Percentiles rank a stretch among this genome's conserved stretches.
Evolutionary conservation across 2,329 filamentous ascomycete genomes (phyloP).

Genomic region (Aspergillus terreus): DNA sequence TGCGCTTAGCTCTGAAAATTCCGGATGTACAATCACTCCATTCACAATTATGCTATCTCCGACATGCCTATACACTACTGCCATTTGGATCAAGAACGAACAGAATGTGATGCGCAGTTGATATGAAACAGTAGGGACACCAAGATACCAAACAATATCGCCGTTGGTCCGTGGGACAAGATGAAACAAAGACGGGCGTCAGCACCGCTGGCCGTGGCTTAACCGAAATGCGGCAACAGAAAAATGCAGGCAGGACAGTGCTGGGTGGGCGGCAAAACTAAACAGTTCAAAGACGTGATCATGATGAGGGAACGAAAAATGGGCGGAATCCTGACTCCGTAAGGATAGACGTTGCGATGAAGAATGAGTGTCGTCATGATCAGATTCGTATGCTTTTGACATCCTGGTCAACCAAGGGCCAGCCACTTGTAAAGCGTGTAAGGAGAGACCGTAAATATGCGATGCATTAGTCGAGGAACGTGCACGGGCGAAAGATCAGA

Average conservation of each 20-base stretch:
- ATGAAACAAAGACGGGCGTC: slow-evolving; percentile 11
- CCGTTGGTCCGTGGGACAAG: background rate
- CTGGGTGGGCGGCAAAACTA: slow-evolving; percentile 7
- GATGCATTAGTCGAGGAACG: slow-evolving; percentile 14
- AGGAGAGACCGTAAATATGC: slow-evolving; percentile 21
- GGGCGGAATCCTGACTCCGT: slow-evolving; percentile 16
- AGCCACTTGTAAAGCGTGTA: slow-evolving; percentile 22
- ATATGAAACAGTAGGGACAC: background rate
- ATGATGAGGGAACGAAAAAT: slow-evolving; percentile 14
- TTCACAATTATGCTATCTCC: background rate
- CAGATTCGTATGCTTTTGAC: slow-evolving; percentile 26
- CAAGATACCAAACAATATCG: background rate
- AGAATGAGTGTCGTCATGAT: slow-evolving; percentile 23
- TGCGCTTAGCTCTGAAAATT: too few species aligned
- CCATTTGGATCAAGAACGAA: background rate
- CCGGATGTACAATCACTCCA: background rate
- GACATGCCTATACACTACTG: background rate
- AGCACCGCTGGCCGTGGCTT: slow-evolving; percentile 14
- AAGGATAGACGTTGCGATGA: slow-evolving; percentile 17
- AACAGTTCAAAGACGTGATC: slow-evolving; percentile 14
- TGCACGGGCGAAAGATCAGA: slow-evolving; percentile 4
- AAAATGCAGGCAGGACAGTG: slow-evolving; percentile 9
- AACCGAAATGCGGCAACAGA: slow-evolving; percentile 9
- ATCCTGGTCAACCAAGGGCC: slow-evolving; percentile 25
- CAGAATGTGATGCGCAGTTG: background rate